Evolutionary conservation across 2,329 filamentous ascomycete genomes (phyloP).

Genomic region (Allantophomopsis lycopodina): DNA sequence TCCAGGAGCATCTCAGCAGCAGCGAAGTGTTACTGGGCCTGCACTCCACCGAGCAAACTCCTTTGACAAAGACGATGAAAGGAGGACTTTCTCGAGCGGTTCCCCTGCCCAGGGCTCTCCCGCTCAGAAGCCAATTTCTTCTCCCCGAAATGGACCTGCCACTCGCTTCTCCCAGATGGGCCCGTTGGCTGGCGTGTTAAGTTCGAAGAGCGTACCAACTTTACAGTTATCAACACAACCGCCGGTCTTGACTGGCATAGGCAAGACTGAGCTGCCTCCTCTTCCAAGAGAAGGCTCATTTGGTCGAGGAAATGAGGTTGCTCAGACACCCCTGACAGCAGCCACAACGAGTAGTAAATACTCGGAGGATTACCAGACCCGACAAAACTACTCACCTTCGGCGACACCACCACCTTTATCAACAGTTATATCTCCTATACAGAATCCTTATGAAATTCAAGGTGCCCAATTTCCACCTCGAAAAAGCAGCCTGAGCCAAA

Average conservation of each 20-base stretch:
- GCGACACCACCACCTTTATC: slow-evolving; percentile 34
- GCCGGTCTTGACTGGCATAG: slow-evolving; percentile 11
- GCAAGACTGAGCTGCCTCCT: slow-evolving; percentile 2
- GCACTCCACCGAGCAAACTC: slow-evolving; percentile 24
- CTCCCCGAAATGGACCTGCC: slow-evolving; percentile 7
- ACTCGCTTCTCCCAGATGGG: slow-evolving; percentile 16
- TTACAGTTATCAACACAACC: slow-evolving; percentile 10
- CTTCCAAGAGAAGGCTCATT: too few relatives aligned
- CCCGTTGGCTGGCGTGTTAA: slow-evolving; percentile 3
- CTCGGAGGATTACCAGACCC: slow-evolving; percentile 21
- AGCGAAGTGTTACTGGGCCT: slow-evolving; percentile 2
- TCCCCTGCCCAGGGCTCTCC: slow-evolving; percentile 1
- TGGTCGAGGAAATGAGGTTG: not conserved
- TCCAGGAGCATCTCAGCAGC: slow-evolving; percentile 4
- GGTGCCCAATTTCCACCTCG: slow-evolving; percentile 38
- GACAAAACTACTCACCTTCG: slow-evolving; percentile 35
- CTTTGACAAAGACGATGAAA: slow-evolving; percentile 39
- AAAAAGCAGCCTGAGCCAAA: slow-evolving; percentile 46
- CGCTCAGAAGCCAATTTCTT: slow-evolving; percentile 8
- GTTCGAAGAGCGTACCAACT: slow-evolving; percentile 1
- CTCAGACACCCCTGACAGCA: slow-evolving; percentile 3
- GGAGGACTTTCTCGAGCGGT: slow-evolving; percentile 29
- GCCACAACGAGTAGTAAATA: slow-evolving; percentile 12
- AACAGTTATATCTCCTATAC: slow-evolving; percentile 17
- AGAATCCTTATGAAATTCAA: slow-evolving; percentile 17